Evolutionary conservation across 371 early-diverging fungal species (phyloP).

Genomic region (Mucor sp.): DNA sequence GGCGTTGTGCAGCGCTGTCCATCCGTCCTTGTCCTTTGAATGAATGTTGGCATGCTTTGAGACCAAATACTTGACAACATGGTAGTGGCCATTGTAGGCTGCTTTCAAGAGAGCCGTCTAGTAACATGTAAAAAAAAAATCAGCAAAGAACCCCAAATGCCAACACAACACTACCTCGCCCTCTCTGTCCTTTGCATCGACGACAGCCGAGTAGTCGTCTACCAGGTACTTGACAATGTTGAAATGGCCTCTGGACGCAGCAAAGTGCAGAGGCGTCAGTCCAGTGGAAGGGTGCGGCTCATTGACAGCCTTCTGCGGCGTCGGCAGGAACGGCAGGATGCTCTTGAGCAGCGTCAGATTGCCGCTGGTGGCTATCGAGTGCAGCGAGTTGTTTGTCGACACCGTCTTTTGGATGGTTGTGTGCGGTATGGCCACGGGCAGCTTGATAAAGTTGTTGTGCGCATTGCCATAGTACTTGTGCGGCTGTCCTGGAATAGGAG

Average conservation of each 20-base stretch:
- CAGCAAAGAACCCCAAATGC: neutral
- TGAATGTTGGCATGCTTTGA: slow-evolving; percentile 64
- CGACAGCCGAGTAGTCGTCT: slow-evolving; percentile 64
- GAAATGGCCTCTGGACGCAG: slow-evolving; percentile 73
- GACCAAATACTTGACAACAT: slow-evolving; percentile 68
- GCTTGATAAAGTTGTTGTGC: slow-evolving; percentile 57
- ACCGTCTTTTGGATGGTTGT: slow-evolving; percentile 12
- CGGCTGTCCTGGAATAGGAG: slow-evolving; percentile 66
- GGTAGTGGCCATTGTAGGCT: slow-evolving; percentile 68
- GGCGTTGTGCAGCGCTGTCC: slow-evolving; percentile 87
- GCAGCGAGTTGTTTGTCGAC: slow-evolving; percentile 22
- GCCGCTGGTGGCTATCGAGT: slow-evolving; percentile 43
- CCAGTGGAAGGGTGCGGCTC: slow-evolving; percentile 61
- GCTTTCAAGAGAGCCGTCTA: slow-evolving; percentile 84
- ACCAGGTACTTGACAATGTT: slow-evolving; percentile 67
- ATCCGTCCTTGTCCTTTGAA: slow-evolving; percentile 80
- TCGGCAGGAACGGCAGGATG: slow-evolving; percentile 30
- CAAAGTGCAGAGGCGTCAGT: slow-evolving; percentile 71
- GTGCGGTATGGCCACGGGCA: slow-evolving; percentile 38
- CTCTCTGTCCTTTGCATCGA: slow-evolving; percentile 71
- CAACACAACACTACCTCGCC: slow-evolving; percentile 59
- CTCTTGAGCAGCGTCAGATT: slow-evolving; percentile 41
- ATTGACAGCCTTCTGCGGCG: slow-evolving; percentile 47
- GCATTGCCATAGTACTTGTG: slow-evolving; percentile 68
- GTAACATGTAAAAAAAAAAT: neutral